Percentiles rank a stretch among this genome's conserved stretches.
phyloP scores from a whole-genome alignment of 495 filamentous ascomycete genomes.

The Parathielavia appendiculata region DNA sequence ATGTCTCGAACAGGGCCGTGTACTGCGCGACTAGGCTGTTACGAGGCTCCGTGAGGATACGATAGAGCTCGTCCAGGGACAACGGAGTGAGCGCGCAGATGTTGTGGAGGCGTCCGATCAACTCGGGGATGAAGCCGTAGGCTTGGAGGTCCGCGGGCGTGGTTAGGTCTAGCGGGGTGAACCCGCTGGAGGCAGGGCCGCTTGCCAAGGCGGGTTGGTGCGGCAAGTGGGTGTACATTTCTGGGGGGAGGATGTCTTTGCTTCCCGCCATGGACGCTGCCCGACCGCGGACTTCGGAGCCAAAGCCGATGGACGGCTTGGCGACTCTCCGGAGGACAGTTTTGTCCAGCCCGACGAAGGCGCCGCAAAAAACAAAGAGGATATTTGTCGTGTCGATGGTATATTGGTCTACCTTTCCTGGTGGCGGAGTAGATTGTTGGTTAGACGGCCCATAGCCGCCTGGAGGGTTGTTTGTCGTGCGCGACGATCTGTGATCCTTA shows the following conservation, averaged over 20 bases:
- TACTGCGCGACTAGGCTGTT: constrained; percentile 86
- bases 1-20: constrained; percentile 75
- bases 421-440: constrained; percentile 35
- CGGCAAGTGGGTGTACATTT: constrained; percentile 41
- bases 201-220: constrained; percentile 38
- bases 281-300: constrained; percentile 62
- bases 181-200: constrained; percentile 26
- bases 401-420: constrained; percentile 75
- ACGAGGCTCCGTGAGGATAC: constrained; percentile 86
- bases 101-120: constrained; percentile 85
- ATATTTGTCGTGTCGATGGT: constrained; percentile 94
- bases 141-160: constrained; percentile 78
- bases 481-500: constrained; percentile 65
- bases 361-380: constrained; percentile 91
- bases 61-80: constrained; percentile 68
- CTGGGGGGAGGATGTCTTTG: constrained; percentile 38
- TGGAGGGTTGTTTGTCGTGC: constrained; percentile 42
- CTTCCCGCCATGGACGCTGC: constrained; percentile 27
- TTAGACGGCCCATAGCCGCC: constrained; percentile 34
- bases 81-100: constrained; percentile 78
- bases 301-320: constrained; percentile 87
- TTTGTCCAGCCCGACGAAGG: constrained; percentile 91
- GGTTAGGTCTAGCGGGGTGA: constrained; percentile 77
- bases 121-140: constrained; percentile 92
- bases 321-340: constrained; percentile 78